phyloP scores from a whole-genome alignment of 176 grass and related monocot genomes.

The Elaeis guineensis region DNA sequence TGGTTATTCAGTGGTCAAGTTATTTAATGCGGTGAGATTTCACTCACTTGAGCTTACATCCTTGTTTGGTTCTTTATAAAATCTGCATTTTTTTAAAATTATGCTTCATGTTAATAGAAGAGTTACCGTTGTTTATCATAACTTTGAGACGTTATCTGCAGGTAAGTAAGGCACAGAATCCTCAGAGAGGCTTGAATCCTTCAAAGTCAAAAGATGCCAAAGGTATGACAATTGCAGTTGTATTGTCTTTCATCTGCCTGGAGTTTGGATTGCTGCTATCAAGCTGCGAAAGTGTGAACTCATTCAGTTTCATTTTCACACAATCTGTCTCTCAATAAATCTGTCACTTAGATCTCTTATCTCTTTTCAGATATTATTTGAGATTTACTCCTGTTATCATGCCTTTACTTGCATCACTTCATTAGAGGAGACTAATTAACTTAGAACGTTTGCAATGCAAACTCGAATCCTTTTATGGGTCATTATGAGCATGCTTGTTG shows the following conservation, averaged over 20 bases:
- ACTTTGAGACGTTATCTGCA: constrained; percentile 20
- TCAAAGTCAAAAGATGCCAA: constrained; percentile 67
- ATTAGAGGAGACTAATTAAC: too few relatives aligned
- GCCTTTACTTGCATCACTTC: too few relatives aligned
- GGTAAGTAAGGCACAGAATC: constrained; percentile 77
- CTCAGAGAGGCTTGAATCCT: constrained; percentile 70
- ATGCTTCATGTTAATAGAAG: neutral
- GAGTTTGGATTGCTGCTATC: too few relatives aligned
- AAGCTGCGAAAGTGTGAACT: too few relatives aligned
- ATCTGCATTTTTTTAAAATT: neutral
- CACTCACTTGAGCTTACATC: neutral
- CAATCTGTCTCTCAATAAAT: too few relatives aligned
- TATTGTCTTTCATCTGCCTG: neutral
- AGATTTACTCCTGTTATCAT: too few relatives aligned
- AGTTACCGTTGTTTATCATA: neutral
- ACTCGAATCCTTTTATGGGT: too few relatives aligned
- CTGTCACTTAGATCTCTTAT: too few relatives aligned
- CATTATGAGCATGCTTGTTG: too few relatives aligned
- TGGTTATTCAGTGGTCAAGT: constrained; percentile 59
- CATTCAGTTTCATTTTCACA: too few relatives aligned
- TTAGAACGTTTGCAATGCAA: too few relatives aligned
- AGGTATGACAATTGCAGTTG: constrained; percentile 28
- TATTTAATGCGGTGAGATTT: constrained; percentile 83
- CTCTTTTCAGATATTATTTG: too few relatives aligned
- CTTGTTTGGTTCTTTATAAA: neutral